A percentile compares a stretch with the other conserved stretches of the same genome.
Conservation (phyloP, 805 yeast species). For the Ogataea ramenticola region DNA sequence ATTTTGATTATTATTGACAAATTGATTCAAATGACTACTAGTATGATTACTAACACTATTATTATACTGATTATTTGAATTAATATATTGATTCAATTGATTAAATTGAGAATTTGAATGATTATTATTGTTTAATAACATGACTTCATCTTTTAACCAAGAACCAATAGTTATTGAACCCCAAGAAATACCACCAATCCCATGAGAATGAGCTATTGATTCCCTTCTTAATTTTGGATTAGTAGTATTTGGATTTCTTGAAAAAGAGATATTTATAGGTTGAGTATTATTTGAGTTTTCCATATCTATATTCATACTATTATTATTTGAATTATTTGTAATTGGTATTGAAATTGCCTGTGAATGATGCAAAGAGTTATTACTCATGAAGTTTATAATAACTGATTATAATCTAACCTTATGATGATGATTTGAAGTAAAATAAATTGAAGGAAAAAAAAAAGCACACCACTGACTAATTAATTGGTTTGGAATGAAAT, state of each 20-base stretch:
- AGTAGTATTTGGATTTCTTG: conserved; percentile 16
- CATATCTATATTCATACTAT: not conserved
- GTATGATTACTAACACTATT: not conserved
- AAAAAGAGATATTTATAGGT: conserved; percentile 1
- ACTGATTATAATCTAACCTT: too few species aligned
- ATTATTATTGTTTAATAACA: conserved; percentile 36
- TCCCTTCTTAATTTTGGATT: conserved; percentile 69
- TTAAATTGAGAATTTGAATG: conserved; percentile 1
- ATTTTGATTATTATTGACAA: conserved; percentile 1
- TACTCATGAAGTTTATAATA: not conserved
- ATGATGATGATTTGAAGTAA: too few species aligned
- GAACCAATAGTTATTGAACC: conserved; percentile 92
- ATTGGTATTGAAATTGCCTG: conserved; percentile 27
- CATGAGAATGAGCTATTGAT: conserved; percentile 91
- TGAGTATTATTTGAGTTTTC: not conserved
- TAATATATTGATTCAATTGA: conserved; percentile 5
- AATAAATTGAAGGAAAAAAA: too few species aligned
- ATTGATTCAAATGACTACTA: not conserved
- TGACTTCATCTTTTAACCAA: conserved; percentile 91
- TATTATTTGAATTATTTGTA: conserved; percentile 4
- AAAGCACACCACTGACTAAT: too few species aligned
- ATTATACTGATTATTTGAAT: conserved; percentile 3
- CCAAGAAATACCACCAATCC: conserved; percentile 98
- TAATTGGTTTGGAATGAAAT: too few species aligned
- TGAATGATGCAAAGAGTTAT: conserved; percentile 16